Percentiles rank a stretch among this genome's conserved stretches.
Evolutionary conservation across 208 protist species (phyloP).

Genomic region (Leishmania turanica): DNA sequence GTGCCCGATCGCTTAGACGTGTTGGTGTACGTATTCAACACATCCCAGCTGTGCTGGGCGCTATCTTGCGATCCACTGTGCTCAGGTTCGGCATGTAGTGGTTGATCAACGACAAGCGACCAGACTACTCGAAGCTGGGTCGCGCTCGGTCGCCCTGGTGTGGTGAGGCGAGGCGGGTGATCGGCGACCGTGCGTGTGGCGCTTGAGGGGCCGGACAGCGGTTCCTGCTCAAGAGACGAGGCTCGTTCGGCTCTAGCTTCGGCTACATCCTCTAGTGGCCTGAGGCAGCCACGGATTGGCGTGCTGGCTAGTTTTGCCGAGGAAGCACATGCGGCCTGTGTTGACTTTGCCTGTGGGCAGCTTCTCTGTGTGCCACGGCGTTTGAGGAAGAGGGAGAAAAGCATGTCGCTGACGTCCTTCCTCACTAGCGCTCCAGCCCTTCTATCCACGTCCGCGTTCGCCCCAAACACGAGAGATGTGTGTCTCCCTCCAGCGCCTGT

Average conservation of each 20-base stretch:
- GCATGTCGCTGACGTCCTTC: neutral
- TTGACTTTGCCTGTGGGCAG: too few species aligned
- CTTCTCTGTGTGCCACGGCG: too few species aligned
- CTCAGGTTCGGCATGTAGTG: neutral
- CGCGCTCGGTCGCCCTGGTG: constrained; percentile 6
- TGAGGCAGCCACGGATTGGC: too few species aligned
- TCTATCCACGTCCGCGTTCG: too few species aligned
- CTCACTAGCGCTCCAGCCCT: too few species aligned
- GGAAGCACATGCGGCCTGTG: too few species aligned
- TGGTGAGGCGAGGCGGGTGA: neutral
- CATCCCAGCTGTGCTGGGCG: neutral
- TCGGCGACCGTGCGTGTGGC: neutral
- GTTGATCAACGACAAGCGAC: constrained; percentile 7
- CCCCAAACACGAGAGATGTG: too few species aligned
- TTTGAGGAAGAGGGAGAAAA: neutral
- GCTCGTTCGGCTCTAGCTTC: neutral
- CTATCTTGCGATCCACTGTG: neutral
- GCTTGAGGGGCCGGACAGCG: too few species aligned
- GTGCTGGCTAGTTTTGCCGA: too few species aligned
- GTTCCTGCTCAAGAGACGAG: neutral
- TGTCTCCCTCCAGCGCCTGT: too few species aligned
- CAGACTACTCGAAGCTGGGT: constrained; percentile 6
- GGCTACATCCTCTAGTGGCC: too few species aligned
- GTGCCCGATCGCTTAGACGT: neutral
- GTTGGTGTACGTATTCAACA: neutral